These are phyloP conservation scores for Chenopodium berlandieri DNA, from an alignment of 148 eudicot genomes.

Conservation along the genomic window DNA sequence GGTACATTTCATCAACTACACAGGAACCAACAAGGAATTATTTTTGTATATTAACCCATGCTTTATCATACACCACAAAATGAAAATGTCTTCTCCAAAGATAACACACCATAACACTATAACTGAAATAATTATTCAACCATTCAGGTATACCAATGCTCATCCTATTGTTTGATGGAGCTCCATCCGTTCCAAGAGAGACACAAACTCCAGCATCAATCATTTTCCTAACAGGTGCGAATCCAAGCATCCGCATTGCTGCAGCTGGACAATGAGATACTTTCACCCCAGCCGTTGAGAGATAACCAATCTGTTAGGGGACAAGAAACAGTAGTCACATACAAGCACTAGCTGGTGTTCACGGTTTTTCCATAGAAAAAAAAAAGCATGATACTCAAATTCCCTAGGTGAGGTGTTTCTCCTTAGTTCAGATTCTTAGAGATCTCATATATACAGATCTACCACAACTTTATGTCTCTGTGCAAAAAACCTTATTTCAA, in stretches of 20 bases:
- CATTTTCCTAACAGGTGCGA: constrained; percentile 89
- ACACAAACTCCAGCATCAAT: constrained; percentile 76
- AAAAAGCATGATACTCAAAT: background rate
- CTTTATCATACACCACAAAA: too few relatives aligned
- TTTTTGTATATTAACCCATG: too few relatives aligned
- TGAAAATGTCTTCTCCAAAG: background rate
- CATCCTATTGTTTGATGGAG: constrained; percentile 95
- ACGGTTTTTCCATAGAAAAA: background rate
- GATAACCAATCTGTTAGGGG: constrained; percentile 55
- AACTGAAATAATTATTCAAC: background rate
- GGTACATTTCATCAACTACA: constrained; percentile 98
- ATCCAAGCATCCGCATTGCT: constrained; percentile 97
- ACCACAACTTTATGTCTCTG: background rate
- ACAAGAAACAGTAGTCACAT: background rate
- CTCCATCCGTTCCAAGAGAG: constrained; percentile 94
- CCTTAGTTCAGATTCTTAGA: background rate
- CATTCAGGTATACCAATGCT: constrained; percentile 57
- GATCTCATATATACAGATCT: background rate
- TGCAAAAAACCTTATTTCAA: background rate
- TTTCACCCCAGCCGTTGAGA: constrained; percentile 73
- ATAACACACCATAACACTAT: background rate
- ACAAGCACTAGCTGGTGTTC: background rate
- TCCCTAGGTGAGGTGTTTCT: background rate
- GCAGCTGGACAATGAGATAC: constrained; percentile 98
- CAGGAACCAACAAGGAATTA: background rate